A percentile compares a stretch with the other conserved stretches of the same genome.
Conservation (phyloP, 106 monocot species). For the Gastrodia elata region DNA sequence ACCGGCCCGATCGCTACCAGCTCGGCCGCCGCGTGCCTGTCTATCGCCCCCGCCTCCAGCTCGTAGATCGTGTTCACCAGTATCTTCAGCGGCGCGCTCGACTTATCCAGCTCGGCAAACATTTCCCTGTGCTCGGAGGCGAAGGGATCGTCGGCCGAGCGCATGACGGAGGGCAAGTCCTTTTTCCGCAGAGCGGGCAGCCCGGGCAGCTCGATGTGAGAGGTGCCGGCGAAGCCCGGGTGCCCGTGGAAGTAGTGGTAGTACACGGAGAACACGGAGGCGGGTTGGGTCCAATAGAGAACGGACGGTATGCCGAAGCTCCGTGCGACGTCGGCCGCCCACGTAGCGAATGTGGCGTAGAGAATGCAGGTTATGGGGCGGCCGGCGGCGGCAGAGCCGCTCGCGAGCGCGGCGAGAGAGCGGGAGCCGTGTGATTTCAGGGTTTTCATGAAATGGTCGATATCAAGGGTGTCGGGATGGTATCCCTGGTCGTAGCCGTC, state of each 20-base stretch:
- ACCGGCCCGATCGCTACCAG: background rate
- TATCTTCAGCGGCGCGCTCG: background rate
- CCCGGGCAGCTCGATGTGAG: background rate
- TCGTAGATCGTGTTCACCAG: constrained; percentile 2
- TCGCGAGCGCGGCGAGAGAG: constrained; percentile 17
- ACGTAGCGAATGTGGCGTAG: constrained; percentile 26
- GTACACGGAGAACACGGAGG: constrained; percentile 38
- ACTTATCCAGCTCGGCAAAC: background rate
- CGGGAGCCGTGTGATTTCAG: constrained; percentile 5
- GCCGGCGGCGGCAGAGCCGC: constrained; percentile 9
- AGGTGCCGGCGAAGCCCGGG: background rate
- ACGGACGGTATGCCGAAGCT: constrained; percentile 23
- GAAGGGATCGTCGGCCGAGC: background rate
- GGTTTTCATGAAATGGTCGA: constrained; percentile 3
- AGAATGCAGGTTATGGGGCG: constrained; percentile 32
- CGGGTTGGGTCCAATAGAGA: constrained; percentile 65
- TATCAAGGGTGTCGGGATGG: background rate
- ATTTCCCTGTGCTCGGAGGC: background rate
- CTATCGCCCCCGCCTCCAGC: background rate
- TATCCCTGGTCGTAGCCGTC: constrained; percentile 50
- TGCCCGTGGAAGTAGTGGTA: constrained; percentile 38
- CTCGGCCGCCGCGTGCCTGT: background rate
- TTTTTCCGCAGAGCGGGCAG: background rate
- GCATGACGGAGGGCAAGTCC: background rate
- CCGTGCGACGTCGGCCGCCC: constrained; percentile 33